Conservation (phyloP, 495 filamentous ascomycete species). For the Aspergillus steynii region DNA sequence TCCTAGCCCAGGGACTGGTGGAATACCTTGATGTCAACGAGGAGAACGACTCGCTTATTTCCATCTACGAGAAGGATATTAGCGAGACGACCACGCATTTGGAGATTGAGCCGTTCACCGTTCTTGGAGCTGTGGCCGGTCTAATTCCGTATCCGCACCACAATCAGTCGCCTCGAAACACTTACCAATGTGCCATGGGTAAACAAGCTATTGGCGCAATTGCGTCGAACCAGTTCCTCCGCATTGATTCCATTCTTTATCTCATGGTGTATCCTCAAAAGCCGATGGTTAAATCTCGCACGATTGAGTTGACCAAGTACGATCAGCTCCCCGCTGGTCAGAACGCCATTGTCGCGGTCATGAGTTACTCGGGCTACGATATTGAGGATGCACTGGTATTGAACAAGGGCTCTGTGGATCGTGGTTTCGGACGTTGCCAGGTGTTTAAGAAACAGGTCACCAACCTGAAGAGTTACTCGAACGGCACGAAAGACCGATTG, state of each 20-base stretch:
- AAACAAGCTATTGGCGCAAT: slow-evolving; percentile 99
- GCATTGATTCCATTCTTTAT: slow-evolving; percentile 93
- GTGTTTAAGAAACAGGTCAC: slow-evolving; percentile 88
- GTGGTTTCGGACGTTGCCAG: slow-evolving; percentile 94
- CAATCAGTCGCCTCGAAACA: slow-evolving; percentile 98
- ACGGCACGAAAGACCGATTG: slow-evolving; percentile 73
- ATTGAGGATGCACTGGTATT: slow-evolving; percentile 97
- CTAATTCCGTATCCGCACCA: slow-evolving; percentile 98
- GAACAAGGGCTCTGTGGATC: slow-evolving; percentile 91
- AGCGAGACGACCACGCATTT: slow-evolving; percentile 81
- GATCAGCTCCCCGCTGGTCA: slow-evolving; percentile 97
- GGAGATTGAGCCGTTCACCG: slow-evolving; percentile 97
- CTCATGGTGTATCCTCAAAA: slow-evolving; percentile 97
- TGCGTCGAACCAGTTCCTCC: slow-evolving; percentile 93
- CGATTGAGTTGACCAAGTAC: slow-evolving; percentile 95
- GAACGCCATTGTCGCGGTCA: slow-evolving; percentile 95
- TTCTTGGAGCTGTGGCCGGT: slow-evolving; percentile 95
- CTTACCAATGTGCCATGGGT: slow-evolving; percentile 99
- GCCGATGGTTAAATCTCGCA: slow-evolving; percentile 94
- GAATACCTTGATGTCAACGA: slow-evolving; percentile 99
- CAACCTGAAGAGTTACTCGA: slow-evolving; percentile 76
- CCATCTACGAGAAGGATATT: slow-evolving; percentile 82
- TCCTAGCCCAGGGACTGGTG: slow-evolving; percentile 81
- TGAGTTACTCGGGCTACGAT: slow-evolving; percentile 99
- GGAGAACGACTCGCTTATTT: slow-evolving; percentile 93